phyloP scores from a whole-genome alignment of 352 stramenopile genomes.

The Globisporangium viniferum region DNA sequence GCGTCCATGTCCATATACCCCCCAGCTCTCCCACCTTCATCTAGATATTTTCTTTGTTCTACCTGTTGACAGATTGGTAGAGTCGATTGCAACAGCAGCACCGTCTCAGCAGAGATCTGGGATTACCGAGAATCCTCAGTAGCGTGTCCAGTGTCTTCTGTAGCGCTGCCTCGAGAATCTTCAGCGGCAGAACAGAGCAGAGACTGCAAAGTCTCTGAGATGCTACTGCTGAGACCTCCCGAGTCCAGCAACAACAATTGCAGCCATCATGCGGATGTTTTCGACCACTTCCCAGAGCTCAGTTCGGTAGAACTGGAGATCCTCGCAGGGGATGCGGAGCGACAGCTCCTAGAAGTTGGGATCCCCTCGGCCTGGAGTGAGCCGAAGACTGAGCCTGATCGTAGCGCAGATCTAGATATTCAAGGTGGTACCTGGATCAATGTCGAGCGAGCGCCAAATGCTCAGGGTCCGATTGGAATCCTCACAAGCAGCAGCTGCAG shows the following conservation, averaged over 20 bases:
- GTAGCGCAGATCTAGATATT: not conserved
- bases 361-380: not conserved
- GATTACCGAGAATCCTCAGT: slow-evolving; percentile 29
- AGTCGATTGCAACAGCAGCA: slow-evolving; percentile 9
- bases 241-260: not conserved
- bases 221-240: slow-evolving; percentile 2
- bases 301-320: slow-evolving; percentile 28
- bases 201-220: slow-evolving; percentile 1
- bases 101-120: slow-evolving; percentile 32
- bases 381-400: not conserved
- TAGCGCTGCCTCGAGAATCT: slow-evolving; percentile 16
- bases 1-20: not conserved
- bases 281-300: slow-evolving; percentile 19
- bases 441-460: not conserved
- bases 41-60: not conserved
- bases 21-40: not conserved
- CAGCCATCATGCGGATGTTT: not conserved
- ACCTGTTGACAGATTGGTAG: slow-evolving; percentile 16
- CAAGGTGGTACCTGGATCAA: not conserved
- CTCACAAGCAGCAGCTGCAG: not conserved
- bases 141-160: slow-evolving; percentile 35
- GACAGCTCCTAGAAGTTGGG: slow-evolving; percentile 28
- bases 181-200: not conserved
- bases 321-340: slow-evolving; percentile 30
- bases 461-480: not conserved